A percentile compares a stretch with the other conserved stretches of the same genome.
These are phyloP conservation scores for Fusarium globosum DNA, from an alignment of 2,329 filamentous ascomycete genomes.

Conservation along the genomic window DNA sequence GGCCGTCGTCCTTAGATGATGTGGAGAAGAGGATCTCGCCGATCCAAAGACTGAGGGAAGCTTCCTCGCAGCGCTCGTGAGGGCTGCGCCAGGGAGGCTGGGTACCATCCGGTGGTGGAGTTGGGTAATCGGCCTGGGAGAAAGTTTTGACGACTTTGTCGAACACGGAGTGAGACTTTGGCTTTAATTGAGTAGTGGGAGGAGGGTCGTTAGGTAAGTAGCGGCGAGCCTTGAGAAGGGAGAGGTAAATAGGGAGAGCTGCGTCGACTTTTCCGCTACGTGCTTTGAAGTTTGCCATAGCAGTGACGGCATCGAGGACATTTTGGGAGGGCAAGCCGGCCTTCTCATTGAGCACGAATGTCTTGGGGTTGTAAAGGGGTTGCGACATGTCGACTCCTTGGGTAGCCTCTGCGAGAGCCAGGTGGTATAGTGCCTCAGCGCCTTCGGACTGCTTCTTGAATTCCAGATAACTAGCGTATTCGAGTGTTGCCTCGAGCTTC, in stretches of 20 bases:
- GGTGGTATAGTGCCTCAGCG: slow-evolving; percentile 77
- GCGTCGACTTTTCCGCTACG: slow-evolving; percentile 71
- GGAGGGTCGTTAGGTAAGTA: slow-evolving; percentile 59
- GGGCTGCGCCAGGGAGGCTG: slow-evolving; percentile 72
- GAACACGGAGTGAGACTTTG: slow-evolving; percentile 30
- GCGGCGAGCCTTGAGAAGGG: slow-evolving; percentile 82
- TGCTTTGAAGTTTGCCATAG: slow-evolving; percentile 82
- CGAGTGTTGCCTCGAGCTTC: slow-evolving; percentile 81
- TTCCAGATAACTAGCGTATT: slow-evolving; percentile 86
- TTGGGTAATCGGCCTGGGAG: slow-evolving; percentile 72
- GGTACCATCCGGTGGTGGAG: slow-evolving; percentile 76
- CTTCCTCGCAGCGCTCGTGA: slow-evolving; percentile 82
- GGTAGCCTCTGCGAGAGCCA: slow-evolving; percentile 80
- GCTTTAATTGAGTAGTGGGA: slow-evolving; percentile 7
- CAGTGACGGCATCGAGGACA: slow-evolving; percentile 78
- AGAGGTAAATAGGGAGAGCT: slow-evolving; percentile 87
- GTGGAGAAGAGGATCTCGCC: slow-evolving; percentile 90
- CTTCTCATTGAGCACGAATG: slow-evolving; percentile 71
- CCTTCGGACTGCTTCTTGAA: slow-evolving; percentile 75
- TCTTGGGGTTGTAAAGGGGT: slow-evolving; percentile 66
- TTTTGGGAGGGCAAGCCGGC: slow-evolving; percentile 74
- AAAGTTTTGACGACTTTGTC: slow-evolving; percentile 42
- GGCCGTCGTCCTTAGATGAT: slow-evolving; percentile 70
- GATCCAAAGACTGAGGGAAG: slow-evolving; percentile 87
- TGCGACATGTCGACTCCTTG: slow-evolving; percentile 59